Evolutionary conservation across 2,329 filamentous ascomycete genomes (phyloP).

Genomic region (Aspergillus sp.): DNA sequence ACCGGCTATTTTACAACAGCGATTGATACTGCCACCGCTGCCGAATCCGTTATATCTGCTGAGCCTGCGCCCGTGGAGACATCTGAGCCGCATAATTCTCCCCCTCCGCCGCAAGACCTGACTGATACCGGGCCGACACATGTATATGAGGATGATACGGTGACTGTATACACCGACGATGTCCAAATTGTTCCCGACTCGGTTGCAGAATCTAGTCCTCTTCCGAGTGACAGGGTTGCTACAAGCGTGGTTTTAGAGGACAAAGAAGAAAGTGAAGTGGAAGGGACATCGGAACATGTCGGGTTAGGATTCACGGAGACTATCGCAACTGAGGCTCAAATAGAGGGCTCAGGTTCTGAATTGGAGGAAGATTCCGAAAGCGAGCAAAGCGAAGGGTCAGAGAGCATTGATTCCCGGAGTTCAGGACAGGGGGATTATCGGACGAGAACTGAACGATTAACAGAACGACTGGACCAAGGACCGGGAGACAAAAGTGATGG

Average conservation of each 20-base stretch:
- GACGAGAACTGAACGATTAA: conserved; percentile 9
- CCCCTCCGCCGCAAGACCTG: background rate
- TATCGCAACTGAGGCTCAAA: background rate
- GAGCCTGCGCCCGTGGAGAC: background rate
- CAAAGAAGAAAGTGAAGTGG: background rate
- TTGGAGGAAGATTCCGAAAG: background rate
- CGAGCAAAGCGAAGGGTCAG: background rate
- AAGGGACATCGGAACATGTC: background rate
- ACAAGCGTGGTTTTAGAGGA: background rate
- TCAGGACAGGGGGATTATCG: background rate
- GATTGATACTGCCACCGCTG: conserved; percentile 13
- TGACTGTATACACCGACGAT: conserved; percentile 3
- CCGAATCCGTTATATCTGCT: conserved; percentile 7
- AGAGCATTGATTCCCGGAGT: background rate
- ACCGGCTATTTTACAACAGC: conserved; percentile 34
- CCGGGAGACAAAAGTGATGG: background rate
- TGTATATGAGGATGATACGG: background rate
- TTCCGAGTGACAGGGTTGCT: background rate
- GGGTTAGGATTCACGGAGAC: background rate
- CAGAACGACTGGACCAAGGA: conserved; percentile 7
- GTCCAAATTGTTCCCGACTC: conserved; percentile 1
- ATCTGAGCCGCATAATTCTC: background rate
- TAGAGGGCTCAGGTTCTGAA: background rate
- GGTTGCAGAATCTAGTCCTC: background rate
- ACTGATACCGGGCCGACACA: background rate